Evolutionary conservation across 257 asterid genomes (phyloP).

Genomic region (Henckelia pumila): DNA sequence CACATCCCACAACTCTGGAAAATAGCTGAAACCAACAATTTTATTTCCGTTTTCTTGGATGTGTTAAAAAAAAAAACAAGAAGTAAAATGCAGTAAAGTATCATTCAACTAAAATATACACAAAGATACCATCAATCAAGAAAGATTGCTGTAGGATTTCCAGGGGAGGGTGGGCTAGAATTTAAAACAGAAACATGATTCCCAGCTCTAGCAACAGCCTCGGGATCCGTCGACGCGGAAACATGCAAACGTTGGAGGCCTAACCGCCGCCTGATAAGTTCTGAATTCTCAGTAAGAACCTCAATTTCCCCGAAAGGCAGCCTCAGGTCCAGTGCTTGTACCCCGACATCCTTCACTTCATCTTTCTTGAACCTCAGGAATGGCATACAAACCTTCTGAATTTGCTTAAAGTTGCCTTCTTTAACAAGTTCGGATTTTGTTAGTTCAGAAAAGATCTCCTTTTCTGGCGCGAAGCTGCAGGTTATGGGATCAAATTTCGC

Average conservation of each 20-base stretch:
- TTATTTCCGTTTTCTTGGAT: too few species aligned
- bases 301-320: conserved; percentile 84
- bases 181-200: conserved; percentile 46
- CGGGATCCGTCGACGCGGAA: conserved; percentile 46
- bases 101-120: not conserved
- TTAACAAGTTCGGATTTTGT: conserved; percentile 58
- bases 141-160: conserved; percentile 73
- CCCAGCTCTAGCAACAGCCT: conserved; percentile 52
- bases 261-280: conserved; percentile 65
- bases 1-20: too few species aligned
- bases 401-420: conserved; percentile 55
- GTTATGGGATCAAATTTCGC: conserved; percentile 45
- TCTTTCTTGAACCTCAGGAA: conserved; percentile 86
- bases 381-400: conserved; percentile 82
- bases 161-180: conserved; percentile 78
- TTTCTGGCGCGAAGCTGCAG: conserved; percentile 66
- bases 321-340: conserved; percentile 67
- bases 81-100: too few species aligned
- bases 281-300: conserved; percentile 61
- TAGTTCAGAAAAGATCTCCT: conserved; percentile 66
- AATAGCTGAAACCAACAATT: too few species aligned
- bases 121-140: conserved; percentile 24
- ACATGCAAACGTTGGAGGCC: conserved; percentile 67
- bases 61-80: too few species aligned
- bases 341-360: conserved; percentile 69